These are phyloP conservation scores for Exophiala spinifera DNA, from an alignment of 2,329 filamentous ascomycete species.

Conservation along the genomic window DNA sequence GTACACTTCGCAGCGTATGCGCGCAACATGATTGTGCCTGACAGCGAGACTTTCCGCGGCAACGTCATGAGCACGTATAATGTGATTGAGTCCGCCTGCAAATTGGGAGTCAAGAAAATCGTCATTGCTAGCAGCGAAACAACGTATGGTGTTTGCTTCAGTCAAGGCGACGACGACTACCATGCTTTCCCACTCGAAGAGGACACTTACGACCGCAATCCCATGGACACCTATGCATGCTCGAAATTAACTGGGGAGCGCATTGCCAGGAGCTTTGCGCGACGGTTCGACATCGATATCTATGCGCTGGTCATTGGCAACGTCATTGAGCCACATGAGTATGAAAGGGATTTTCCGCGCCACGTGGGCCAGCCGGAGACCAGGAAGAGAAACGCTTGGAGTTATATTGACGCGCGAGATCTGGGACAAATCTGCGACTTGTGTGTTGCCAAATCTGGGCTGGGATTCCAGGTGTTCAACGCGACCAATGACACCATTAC, in stretches of 20 bases:
- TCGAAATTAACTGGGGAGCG: slow-evolving; percentile 60
- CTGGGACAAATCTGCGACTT: slow-evolving; percentile 60
- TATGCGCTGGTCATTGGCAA: slow-evolving; percentile 61
- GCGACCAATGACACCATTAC: slow-evolving; percentile 63
- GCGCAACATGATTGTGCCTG: slow-evolving; percentile 59
- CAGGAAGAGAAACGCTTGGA: slow-evolving; percentile 59
- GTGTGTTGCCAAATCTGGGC: slow-evolving; percentile 50
- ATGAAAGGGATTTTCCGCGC: slow-evolving; percentile 51
- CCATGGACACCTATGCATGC: slow-evolving; percentile 61
- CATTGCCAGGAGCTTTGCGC: slow-evolving; percentile 55
- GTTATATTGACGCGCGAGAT: slow-evolving; percentile 61
- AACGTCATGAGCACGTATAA: slow-evolving; percentile 60
- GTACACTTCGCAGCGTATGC: slow-evolving; percentile 62
- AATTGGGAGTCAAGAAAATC: slow-evolving; percentile 60
- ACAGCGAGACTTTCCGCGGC: slow-evolving; percentile 57
- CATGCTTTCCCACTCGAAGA: slow-evolving; percentile 59
- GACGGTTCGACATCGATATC: slow-evolving; percentile 55
- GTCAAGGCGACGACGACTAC: slow-evolving; percentile 57
- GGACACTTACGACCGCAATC: slow-evolving; percentile 54
- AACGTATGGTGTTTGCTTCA: slow-evolving; percentile 61
- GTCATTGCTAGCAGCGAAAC: slow-evolving; percentile 60
- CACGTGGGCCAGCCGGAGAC: slow-evolving; percentile 51
- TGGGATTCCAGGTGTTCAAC: slow-evolving; percentile 64
- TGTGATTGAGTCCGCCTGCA: slow-evolving; percentile 61
- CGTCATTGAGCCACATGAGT: slow-evolving; percentile 61